A percentile compares a stretch with the other conserved stretches of the same genome.
phyloP scores from a whole-genome alignment of 768 basidiomycete species.

The Leccinum ochraceum region DNA sequence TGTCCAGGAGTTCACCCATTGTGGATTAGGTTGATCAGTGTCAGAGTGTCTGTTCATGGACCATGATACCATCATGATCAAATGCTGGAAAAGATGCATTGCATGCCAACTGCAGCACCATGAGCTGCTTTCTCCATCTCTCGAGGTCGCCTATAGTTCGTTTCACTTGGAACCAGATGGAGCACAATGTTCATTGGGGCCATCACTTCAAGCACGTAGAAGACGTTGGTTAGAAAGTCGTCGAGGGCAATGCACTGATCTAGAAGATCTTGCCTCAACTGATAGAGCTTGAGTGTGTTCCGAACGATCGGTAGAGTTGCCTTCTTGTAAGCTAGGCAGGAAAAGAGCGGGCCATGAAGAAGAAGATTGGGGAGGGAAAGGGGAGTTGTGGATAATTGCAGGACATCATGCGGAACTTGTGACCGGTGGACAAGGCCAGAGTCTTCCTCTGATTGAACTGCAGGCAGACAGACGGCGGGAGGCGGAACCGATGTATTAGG shows the following conservation, averaged over 20 bases:
- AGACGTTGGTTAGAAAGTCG: neutral
- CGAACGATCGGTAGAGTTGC: neutral
- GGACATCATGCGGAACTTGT: neutral
- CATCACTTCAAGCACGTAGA: neutral
- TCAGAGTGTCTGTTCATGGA: neutral
- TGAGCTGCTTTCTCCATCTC: neutral
- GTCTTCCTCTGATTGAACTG: neutral
- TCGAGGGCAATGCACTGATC: neutral
- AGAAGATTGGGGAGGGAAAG: neutral
- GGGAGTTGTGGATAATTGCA: neutral
- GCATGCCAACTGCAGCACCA: neutral
- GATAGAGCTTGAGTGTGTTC: neutral
- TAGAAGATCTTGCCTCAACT: constrained; percentile 1
- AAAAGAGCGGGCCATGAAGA: neutral
- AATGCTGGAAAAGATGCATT: neutral
- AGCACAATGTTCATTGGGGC: neutral
- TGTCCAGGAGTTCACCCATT: neutral
- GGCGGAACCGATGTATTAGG: neutral
- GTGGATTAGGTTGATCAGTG: neutral
- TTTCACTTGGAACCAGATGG: neutral
- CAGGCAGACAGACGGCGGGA: neutral
- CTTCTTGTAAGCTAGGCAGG: neutral
- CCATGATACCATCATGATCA: neutral
- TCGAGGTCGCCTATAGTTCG: neutral
- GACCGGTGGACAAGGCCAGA: neutral